phyloP scores from a whole-genome alignment of 345 rosid genomes.

The Eucalyptus regnans region DNA sequence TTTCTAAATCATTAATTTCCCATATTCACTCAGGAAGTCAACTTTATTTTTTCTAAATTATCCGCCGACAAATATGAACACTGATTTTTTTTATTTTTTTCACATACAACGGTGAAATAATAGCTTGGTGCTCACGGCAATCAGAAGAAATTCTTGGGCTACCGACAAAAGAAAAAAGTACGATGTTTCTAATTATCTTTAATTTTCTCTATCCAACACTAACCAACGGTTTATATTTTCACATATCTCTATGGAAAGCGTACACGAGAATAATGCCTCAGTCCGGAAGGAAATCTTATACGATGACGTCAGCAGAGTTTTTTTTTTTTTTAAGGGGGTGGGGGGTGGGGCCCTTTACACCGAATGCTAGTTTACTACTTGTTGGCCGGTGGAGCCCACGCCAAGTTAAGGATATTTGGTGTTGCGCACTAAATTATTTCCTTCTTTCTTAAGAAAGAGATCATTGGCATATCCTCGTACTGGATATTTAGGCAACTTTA shows the following conservation, averaged over 20 bases:
- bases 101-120: no score
- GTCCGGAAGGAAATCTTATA: background rate
- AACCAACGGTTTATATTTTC: background rate
- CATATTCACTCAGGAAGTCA: fast-evolving
- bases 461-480: background rate
- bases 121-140: background rate
- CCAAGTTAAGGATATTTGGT: background rate
- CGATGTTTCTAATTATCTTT: background rate
- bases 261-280: background rate
- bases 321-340: background rate
- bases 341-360: background rate
- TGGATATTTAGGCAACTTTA: background rate
- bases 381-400: background rate
- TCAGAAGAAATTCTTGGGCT: background rate
- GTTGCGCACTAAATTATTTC: background rate
- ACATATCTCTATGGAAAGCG: background rate
- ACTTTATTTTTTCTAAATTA: background rate
- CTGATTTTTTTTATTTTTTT: background rate
- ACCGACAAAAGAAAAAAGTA: background rate
- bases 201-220: background rate
- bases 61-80: background rate
- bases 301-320: background rate
- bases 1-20: background rate
- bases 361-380: background rate
- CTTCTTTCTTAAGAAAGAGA: background rate